These are phyloP conservation scores for Cladosporium sphaerospermum DNA, from an alignment of 2,329 filamentous ascomycete genomes.

Conservation along the genomic window DNA sequence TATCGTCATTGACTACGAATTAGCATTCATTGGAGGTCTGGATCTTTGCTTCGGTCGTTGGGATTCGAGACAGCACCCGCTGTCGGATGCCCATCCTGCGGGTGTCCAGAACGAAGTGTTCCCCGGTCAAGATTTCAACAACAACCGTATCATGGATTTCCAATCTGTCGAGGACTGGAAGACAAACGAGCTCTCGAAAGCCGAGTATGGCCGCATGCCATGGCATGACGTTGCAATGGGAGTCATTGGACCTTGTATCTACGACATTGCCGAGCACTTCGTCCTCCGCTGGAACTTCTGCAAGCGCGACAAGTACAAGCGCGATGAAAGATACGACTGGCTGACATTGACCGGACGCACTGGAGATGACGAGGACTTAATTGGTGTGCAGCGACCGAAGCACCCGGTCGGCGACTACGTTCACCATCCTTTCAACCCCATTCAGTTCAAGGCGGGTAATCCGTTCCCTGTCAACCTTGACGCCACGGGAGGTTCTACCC, in stretches of 20 bases:
- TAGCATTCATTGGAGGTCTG: slow-evolving; percentile 89
- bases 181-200: slow-evolving; percentile 84
- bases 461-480: slow-evolving; percentile 13
- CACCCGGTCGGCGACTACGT: slow-evolving; percentile 85
- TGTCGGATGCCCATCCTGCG: slow-evolving; percentile 82
- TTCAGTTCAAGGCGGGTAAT: slow-evolving; percentile 57
- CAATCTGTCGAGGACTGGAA: slow-evolving; percentile 88
- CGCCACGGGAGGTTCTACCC: slow-evolving; percentile 9
- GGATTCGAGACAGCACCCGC: slow-evolving; percentile 78
- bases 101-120: slow-evolving; percentile 79
- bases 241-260: slow-evolving; percentile 79
- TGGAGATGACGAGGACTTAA: slow-evolving; percentile 73
- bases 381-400: slow-evolving; percentile 82
- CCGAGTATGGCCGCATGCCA: slow-evolving; percentile 89
- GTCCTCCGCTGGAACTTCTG: slow-evolving; percentile 92
- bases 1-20: slow-evolving; percentile 82
- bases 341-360: slow-evolving; percentile 69
- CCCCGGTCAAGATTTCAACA: slow-evolving; percentile 97
- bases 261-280: slow-evolving; percentile 94
- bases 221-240: slow-evolving; percentile 97
- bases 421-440: slow-evolving; percentile 66
- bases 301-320: slow-evolving; percentile 97
- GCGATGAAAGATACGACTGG: slow-evolving; percentile 78
- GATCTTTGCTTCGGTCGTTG: slow-evolving; percentile 95
- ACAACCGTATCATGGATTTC: slow-evolving; percentile 95